Evolutionary conservation across 2,329 filamentous ascomycete genomes (phyloP), one percentile per base, ranked within the genome.

Genomic region (Colletotrichum kahawae): DNA sequence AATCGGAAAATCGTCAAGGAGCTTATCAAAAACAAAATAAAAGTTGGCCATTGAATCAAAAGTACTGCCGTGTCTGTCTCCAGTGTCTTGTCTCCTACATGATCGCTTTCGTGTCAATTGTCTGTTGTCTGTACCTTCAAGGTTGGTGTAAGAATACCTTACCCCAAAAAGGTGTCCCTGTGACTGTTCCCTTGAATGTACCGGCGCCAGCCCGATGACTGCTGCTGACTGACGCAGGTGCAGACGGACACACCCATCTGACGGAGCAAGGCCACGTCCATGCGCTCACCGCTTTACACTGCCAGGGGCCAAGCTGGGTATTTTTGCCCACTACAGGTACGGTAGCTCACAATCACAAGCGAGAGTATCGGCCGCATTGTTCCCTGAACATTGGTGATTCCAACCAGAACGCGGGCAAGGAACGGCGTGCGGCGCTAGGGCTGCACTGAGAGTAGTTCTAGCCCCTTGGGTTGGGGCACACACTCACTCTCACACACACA

Each of bases 1-100:
- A 69, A 73, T 68, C 12, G 57, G 36, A 72, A 75, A 75, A 75
- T 59, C 69, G 70, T 75, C 73, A 64, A 75, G 69, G 57, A 73
- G 64, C 48, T 73, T 65, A 75, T 51, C 64, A 73, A 73, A 75
- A 74, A 75, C 64, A 73, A 57, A 75, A 75, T 75, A 75, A 75
- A 75, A 73, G 62, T 75, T 75, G 70, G 68, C 62, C 62, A 71
- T 71, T 74, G 60, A 74, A 74, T 74, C 71, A 74, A 71, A 66
- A 10, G 24, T 9, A n/a, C 27, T 38, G 33, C 34, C 7, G 16
- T 7, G 24, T 36, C 27, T 34, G 24, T 24, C 24, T 24, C 24
- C 24, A 24, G 24, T 24, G 24, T n/a, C 24, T 4, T 24, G 24
- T 24, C 24, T 24, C 24, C 36, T 43, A 43, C 36, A 43, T 43